Evolutionary conservation across 202 grass and related monocot species (phyloP), one percentile per base, ranked within the genome.

Genomic region (Schoenoplectus triqueter): DNA sequence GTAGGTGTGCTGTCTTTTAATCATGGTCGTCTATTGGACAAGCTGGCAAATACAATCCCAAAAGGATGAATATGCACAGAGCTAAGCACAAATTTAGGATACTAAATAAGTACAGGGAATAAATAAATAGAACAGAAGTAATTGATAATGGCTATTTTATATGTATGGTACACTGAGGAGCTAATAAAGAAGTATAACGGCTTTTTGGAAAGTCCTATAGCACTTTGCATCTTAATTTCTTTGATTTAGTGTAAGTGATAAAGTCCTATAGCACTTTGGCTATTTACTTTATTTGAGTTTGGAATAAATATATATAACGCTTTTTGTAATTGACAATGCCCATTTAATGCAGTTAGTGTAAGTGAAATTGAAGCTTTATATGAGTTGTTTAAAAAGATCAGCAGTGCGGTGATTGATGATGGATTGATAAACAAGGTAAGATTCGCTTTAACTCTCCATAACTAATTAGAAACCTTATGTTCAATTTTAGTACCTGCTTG

Each of bases 361-460:
- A 95, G 93, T 84, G 90, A 95, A 86, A 85, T 95, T 3, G 90
- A 95, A 82, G 93, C 93, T 56, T 80, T 95, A 56, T 95, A 95
- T 62, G 93, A 92, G 83, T 85, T 92, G 10, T 95, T 91, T 88
- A 95, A 95, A 88, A 92, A 95, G 87, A 95, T 95, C 1, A 95
- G 93, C 87, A 95, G 93, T 31, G 93, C 93, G 0, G 93, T 95
- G 15, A 92, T 95, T 45, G 93, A 92, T 56, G 93, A 95, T 64
- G 93, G 93, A 41, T 66, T 92, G 80, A 95, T 95, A 70, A 95
- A 95, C 56, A 95, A 95, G 91, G 93, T 95, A 14, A 22, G 80
- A 63, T 51, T 0, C 59, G 14, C 10, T 15, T 67, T 56, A 66
- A 64, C 56, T 45, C 18, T n/a, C n/a, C 2, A 31, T n/a, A 80